These are phyloP conservation scores for Tylopilus felleus DNA, from an alignment of 768 basidiomycete species.

Conservation along the genomic window DNA sequence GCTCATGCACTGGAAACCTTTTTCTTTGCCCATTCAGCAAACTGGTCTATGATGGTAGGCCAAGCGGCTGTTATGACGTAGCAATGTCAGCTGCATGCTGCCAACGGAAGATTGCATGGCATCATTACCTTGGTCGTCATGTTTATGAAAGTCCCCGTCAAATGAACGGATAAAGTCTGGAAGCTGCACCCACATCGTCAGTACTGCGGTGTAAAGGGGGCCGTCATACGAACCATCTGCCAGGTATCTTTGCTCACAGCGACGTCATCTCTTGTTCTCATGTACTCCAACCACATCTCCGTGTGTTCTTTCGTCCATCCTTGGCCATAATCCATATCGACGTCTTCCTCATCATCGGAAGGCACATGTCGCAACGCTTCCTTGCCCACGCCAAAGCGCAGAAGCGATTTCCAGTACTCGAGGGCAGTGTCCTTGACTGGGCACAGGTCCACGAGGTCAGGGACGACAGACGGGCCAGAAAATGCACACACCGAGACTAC, in stretches of 20 bases:
- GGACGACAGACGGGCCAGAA: background rate
- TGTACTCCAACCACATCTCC: slow-evolving; percentile 77
- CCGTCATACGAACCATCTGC: slow-evolving; percentile 61
- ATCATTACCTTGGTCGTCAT: slow-evolving; percentile 67
- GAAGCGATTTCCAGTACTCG: slow-evolving; percentile 74
- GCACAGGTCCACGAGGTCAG: background rate
- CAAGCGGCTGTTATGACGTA: slow-evolving; percentile 57
- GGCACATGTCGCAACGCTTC: slow-evolving; percentile 54
- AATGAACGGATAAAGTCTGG: slow-evolving; percentile 74
- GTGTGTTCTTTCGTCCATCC: slow-evolving; percentile 66
- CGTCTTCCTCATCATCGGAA: slow-evolving; percentile 44
- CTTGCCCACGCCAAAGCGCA: slow-evolving; percentile 66
- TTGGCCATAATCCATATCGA: slow-evolving; percentile 38
- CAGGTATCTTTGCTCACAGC: slow-evolving; percentile 89
- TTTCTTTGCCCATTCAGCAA: slow-evolving; percentile 63
- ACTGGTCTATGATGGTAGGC: slow-evolving; percentile 86
- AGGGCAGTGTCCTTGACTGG: slow-evolving; percentile 67
- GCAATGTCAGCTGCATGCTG: background rate
- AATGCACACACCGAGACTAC: slow-evolving; percentile 63
- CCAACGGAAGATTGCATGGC: slow-evolving; percentile 12
- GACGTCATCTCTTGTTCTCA: slow-evolving; percentile 58
- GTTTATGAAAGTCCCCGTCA: slow-evolving; percentile 66
- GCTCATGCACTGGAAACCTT: slow-evolving; percentile 10
- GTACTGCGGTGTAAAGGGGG: background rate
- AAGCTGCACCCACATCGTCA: slow-evolving; percentile 47